A percentile compares a stretch with the other conserved stretches of the same genome.
Conservation (phyloP, 352 stramenopile genomes). For the Phytophthora pseudosyringae region DNA sequence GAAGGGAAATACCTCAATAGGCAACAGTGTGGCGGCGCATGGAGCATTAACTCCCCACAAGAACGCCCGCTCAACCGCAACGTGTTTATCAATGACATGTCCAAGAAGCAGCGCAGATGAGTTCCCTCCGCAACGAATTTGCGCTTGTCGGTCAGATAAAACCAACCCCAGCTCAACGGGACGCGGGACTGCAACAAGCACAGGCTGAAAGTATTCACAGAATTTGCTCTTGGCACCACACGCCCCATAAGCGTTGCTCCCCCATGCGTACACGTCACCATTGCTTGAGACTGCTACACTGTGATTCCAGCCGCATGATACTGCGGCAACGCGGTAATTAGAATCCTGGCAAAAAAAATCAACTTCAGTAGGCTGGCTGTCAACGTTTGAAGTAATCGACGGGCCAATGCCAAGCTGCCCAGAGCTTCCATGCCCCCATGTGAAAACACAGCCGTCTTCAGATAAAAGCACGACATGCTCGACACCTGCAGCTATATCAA, state of each 20-base stretch:
- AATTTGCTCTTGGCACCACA: slow-evolving; percentile 56
- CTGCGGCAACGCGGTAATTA: slow-evolving; percentile 18
- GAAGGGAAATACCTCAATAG: slow-evolving; percentile 18
- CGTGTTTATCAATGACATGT: neutral
- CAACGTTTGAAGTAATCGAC: slow-evolving; percentile 16
- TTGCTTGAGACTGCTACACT: slow-evolving; percentile 35
- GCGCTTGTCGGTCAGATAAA: neutral
- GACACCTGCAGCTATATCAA: slow-evolving; percentile 35
- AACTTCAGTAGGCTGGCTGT: slow-evolving; percentile 24
- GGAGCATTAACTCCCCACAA: slow-evolving; percentile 35
- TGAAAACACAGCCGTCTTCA: slow-evolving; percentile 36
- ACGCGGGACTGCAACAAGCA: slow-evolving; percentile 37
- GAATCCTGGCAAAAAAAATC: slow-evolving; percentile 32
- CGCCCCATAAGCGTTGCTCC: slow-evolving; percentile 43
- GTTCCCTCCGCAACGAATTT: slow-evolving; percentile 32
- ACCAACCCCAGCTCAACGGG: neutral
- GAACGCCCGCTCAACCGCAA: slow-evolving; percentile 15
- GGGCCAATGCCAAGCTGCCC: slow-evolving; percentile 49
- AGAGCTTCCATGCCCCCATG: slow-evolving; percentile 40
- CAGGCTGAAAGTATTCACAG: slow-evolving; percentile 48
- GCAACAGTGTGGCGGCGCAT: slow-evolving; percentile 7
- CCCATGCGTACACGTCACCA: slow-evolving; percentile 41
- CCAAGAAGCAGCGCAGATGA: slow-evolving; percentile 26
- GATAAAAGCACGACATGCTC: slow-evolving; percentile 43
- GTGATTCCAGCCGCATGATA: slow-evolving; percentile 49